Evolutionary conservation across 2,329 filamentous ascomycete species (phyloP).

Genomic region (Colletotrichum cereale): DNA sequence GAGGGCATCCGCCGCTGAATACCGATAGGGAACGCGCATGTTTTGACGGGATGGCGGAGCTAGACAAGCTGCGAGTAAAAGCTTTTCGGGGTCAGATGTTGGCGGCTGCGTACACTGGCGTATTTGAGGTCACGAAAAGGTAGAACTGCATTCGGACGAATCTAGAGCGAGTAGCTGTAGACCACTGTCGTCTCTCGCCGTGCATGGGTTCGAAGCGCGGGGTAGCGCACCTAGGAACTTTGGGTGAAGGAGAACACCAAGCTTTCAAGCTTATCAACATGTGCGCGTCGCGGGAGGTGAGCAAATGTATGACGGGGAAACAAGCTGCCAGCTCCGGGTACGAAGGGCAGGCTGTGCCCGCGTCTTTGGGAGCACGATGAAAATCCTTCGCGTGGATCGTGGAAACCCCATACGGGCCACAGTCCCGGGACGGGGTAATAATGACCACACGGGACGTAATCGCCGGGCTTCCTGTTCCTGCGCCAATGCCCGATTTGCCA

Average conservation of each 20-base stretch:
- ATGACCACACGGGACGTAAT: background rate
- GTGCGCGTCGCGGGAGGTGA: background rate
- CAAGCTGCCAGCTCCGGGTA: background rate
- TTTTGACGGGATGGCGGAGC: background rate
- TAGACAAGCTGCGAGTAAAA: background rate
- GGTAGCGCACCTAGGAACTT: background rate
- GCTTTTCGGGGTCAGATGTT: no score
- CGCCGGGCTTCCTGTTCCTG: background rate
- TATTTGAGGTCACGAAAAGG: no score
- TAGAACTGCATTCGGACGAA: background rate
- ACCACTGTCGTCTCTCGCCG: background rate
- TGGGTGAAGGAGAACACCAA: background rate
- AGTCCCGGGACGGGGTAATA: background rate
- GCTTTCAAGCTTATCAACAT: background rate
- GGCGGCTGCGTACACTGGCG: background rate
- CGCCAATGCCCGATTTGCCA: background rate
- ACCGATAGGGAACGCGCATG: slow-evolving; percentile 24
- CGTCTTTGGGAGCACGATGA: background rate
- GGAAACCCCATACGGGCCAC: background rate
- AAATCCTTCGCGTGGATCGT: background rate
- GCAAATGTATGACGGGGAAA: background rate
- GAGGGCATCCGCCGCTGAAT: background rate
- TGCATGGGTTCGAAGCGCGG: background rate
- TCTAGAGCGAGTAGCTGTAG: background rate
- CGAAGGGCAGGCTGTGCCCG: background rate